These are phyloP conservation scores for Fraxinus ornus DNA, from an alignment of 305 asterid genomes.

Conservation along the genomic window DNA sequence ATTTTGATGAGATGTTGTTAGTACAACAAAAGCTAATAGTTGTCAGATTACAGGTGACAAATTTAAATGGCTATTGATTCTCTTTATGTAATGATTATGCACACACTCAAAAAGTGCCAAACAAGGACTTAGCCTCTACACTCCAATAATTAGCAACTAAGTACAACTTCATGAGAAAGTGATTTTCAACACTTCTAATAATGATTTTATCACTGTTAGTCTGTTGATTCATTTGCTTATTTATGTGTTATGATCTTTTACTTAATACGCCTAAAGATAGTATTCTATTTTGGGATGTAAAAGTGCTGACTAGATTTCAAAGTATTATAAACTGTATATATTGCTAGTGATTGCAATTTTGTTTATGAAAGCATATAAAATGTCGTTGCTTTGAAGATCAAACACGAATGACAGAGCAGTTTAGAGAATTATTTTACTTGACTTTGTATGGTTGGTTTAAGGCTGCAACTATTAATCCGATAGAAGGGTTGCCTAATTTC, in stretches of 20 bases:
- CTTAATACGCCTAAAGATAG: neutral
- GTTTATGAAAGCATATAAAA: neutral
- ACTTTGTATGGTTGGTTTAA: no score
- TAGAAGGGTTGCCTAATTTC: no score
- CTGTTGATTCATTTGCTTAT: conserved; percentile 4
- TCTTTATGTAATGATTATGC: conserved; percentile 8
- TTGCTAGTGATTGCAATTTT: conserved; percentile 4
- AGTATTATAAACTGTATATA: neutral
- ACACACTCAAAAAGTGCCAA: neutral
- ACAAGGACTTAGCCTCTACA: conserved; percentile 2
- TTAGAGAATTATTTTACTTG: no score
- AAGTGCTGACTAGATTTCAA: neutral
- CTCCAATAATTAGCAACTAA: neutral
- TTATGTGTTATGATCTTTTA: neutral
- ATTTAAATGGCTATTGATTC: neutral
- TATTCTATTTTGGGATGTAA: neutral
- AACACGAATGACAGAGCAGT: no score
- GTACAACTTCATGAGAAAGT: neutral
- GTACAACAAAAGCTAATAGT: neutral
- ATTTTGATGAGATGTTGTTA: neutral
- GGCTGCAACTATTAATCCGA: no score
- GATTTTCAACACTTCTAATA: neutral
- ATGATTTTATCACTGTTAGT: neutral
- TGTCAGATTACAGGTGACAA: neutral
- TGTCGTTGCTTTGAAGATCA: no score